Conservation (phyloP, 1,284 basidiomycete genomes). For the Vanrija humicola region DNA sequence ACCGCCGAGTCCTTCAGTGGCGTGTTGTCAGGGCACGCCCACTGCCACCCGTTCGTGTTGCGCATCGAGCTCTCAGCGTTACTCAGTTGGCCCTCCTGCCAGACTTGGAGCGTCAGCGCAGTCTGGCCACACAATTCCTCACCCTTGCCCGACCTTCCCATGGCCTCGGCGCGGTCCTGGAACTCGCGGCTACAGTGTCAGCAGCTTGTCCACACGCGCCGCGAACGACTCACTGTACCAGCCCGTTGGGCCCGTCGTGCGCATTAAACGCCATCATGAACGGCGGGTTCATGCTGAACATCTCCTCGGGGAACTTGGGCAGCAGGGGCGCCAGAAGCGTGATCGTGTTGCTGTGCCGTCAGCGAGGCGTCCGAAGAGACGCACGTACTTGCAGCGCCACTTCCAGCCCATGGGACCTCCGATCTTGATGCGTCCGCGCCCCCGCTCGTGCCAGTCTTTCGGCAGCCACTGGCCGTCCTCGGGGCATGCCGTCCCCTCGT, state of each 20-base stretch:
- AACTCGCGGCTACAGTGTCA: slow-evolving; percentile 12
- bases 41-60: slow-evolving; percentile 39
- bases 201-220: background rate
- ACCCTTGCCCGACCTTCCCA: slow-evolving; percentile 28
- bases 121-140: background rate
- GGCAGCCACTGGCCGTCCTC: slow-evolving; percentile 22
- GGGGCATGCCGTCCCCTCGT: slow-evolving; percentile 28
- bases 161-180: slow-evolving; percentile 24
- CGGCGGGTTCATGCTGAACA: slow-evolving; percentile 31
- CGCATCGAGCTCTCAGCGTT: slow-evolving; percentile 31
- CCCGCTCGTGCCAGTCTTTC: slow-evolving; percentile 17
- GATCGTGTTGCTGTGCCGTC: slow-evolving; percentile 32
- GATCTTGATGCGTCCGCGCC: slow-evolving; percentile 30
- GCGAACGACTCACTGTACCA: slow-evolving; percentile 20
- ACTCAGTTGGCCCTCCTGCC: slow-evolving; percentile 28
- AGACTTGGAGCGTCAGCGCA: slow-evolving; percentile 11
- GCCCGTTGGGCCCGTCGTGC: slow-evolving; percentile 33
- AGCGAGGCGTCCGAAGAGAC: background rate
- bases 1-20: slow-evolving; percentile 27
- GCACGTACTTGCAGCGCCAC: slow-evolving; percentile 38
- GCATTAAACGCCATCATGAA: slow-evolving; percentile 31
- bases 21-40: slow-evolving; percentile 34
- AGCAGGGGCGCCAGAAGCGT: slow-evolving; percentile 32
- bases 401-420: slow-evolving; percentile 25
- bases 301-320: slow-evolving; percentile 27